phyloP scores from a whole-genome alignment of 2,329 filamentous ascomycete genomes.

The Clonostachys rosea region DNA sequence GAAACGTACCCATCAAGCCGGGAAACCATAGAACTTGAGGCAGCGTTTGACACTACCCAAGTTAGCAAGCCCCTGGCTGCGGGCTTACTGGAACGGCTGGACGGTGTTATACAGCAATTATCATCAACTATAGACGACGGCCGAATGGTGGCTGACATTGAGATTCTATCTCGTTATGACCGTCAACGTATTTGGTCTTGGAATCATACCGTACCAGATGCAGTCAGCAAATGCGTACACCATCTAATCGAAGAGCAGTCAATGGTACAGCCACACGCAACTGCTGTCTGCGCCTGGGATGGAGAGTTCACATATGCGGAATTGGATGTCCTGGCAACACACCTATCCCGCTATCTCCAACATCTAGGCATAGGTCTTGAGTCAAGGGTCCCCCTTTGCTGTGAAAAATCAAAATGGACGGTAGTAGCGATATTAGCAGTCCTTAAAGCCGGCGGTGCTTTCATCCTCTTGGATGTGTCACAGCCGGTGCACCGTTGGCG shows the following conservation, averaged over 20 bases:
- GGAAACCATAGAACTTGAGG: background rate
- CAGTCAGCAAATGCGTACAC: background rate
- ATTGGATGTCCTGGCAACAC: constrained; percentile 7
- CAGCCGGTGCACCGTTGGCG: constrained; percentile 15
- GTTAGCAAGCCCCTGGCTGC: background rate
- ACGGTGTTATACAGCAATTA: background rate
- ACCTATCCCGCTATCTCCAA: constrained; percentile 6
- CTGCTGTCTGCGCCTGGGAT: constrained; percentile 16
- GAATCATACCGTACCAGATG: background rate
- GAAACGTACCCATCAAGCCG: background rate
- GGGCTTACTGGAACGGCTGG: background rate
- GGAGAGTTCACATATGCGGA: constrained; percentile 12
- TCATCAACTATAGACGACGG: too few species aligned
- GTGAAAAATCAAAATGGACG: constrained; percentile 28
- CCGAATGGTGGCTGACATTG: background rate
- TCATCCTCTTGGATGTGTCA: constrained; percentile 28
- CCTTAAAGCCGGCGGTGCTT: constrained; percentile 24
- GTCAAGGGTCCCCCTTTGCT: constrained; percentile 20
- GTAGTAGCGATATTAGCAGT: constrained; percentile 22
- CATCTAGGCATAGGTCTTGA: constrained; percentile 11
- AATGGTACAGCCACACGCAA: constrained; percentile 13
- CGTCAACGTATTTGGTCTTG: background rate
- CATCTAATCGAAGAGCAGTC: background rate
- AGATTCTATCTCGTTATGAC: background rate
- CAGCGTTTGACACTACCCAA: background rate